Percentiles rank a stretch among this genome's conserved stretches.
Evolutionary conservation across 1,284 basidiomycete genomes (phyloP).

Genomic region (Polyporus tsugae): DNA sequence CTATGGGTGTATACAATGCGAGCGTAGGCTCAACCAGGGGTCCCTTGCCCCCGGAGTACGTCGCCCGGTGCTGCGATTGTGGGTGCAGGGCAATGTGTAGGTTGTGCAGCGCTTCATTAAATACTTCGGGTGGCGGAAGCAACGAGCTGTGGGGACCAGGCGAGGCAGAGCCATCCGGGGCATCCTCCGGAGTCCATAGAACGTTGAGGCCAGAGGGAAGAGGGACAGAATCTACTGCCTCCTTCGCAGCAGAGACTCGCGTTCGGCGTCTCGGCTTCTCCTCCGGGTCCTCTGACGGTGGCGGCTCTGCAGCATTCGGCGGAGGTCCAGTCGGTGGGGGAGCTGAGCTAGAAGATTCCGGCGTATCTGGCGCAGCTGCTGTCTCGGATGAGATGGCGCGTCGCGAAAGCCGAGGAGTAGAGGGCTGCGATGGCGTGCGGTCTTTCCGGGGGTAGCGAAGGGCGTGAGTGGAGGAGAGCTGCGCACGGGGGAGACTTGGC

Average conservation of each 20-base stretch:
- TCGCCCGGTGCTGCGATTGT: slow-evolving; percentile 78
- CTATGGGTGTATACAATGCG: slow-evolving; percentile 85
- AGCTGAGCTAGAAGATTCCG: slow-evolving; percentile 32
- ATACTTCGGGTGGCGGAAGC: slow-evolving; percentile 63
- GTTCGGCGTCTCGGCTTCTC: slow-evolving; percentile 55
- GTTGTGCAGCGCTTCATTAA: slow-evolving; percentile 77
- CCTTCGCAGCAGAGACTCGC: slow-evolving; percentile 35
- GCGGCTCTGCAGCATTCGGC: slow-evolving; percentile 41
- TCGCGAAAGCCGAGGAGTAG: slow-evolving; percentile 43
- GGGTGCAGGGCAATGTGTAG: slow-evolving; percentile 80
- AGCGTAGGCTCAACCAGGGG: slow-evolving; percentile 76
- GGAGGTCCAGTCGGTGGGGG: slow-evolving; percentile 40
- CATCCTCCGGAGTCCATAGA: slow-evolving; percentile 65
- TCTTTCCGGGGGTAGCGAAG: slow-evolving; percentile 46
- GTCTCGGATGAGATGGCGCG: slow-evolving; percentile 43
- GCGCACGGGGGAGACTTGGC: slow-evolving; percentile 43
- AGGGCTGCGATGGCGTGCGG: slow-evolving; percentile 32
- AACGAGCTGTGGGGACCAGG: slow-evolving; percentile 35
- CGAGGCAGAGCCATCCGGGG: slow-evolving; percentile 36
- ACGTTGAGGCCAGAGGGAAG: slow-evolving; percentile 66
- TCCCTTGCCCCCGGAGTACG: slow-evolving; percentile 59
- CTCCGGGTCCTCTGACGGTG: slow-evolving; percentile 42
- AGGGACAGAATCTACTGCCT: slow-evolving; percentile 42
- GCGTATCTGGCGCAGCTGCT: slow-evolving; percentile 24
- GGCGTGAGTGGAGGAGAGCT: slow-evolving; percentile 45